Conservation (phyloP, 495 filamentous ascomycete species). For the Aspergillus cristatus region DNA sequence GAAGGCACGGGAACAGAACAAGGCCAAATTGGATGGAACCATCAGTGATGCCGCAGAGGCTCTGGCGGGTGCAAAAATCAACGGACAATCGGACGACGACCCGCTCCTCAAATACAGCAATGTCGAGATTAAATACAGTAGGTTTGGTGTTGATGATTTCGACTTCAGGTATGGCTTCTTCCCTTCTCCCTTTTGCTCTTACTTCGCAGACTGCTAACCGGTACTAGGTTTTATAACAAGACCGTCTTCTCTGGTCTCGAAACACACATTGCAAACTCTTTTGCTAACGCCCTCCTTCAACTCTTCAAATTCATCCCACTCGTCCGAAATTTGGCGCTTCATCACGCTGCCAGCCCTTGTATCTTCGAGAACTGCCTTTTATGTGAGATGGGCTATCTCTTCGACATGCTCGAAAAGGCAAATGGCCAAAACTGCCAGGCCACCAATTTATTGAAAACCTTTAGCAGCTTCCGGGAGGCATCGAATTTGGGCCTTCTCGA, state of each 20-base stretch:
- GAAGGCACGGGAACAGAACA: slow-evolving; percentile 62
- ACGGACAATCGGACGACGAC: slow-evolving; percentile 55
- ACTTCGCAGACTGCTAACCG: not conserved
- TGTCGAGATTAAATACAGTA: slow-evolving; percentile 94
- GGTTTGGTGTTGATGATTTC: slow-evolving; percentile 95
- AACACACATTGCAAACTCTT: slow-evolving; percentile 93
- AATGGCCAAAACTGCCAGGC: slow-evolving; percentile 89
- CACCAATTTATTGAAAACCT: slow-evolving; percentile 88
- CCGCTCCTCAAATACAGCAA: slow-evolving; percentile 80
- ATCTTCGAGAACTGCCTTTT: slow-evolving; percentile 73
- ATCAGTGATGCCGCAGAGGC: slow-evolving; percentile 56
- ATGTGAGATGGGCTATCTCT: slow-evolving; percentile 90
- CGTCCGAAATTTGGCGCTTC: slow-evolving; percentile 80
- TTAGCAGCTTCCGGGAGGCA: slow-evolving; percentile 69
- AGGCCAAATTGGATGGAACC: slow-evolving; percentile 41
- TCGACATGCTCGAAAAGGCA: slow-evolving; percentile 97
- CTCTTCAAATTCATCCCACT: slow-evolving; percentile 83
- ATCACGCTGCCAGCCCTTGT: slow-evolving; percentile 79
- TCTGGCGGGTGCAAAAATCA: slow-evolving; percentile 49
- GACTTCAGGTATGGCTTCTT: slow-evolving; percentile 70
- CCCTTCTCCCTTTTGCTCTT: not conserved
- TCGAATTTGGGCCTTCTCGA: slow-evolving; percentile 67
- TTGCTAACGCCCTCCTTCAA: slow-evolving; percentile 88
- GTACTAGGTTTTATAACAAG: slow-evolving; percentile 78
- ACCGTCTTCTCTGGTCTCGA: slow-evolving; percentile 85